phyloP scores from a whole-genome alignment of 345 rosid species.

The Ceriops zippeliana region DNA sequence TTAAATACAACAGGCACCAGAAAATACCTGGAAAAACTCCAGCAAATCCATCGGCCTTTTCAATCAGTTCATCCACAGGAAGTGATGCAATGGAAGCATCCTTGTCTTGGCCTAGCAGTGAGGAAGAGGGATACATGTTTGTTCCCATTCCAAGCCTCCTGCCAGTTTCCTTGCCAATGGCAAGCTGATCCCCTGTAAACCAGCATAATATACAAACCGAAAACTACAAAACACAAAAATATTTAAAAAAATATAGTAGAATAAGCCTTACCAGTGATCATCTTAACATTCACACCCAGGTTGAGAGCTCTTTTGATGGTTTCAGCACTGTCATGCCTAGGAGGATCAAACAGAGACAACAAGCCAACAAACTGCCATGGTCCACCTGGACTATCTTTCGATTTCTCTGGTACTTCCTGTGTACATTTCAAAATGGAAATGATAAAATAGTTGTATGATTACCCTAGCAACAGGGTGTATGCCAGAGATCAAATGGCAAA shows the following conservation, averaged over 20 bases:
- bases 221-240: background rate
- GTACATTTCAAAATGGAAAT: slow-evolving; percentile 6
- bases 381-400: slow-evolving; percentile 67
- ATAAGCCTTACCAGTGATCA: slow-evolving; percentile 69
- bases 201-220: background rate
- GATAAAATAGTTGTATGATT: background rate
- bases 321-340: slow-evolving; percentile 96
- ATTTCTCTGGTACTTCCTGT: slow-evolving; percentile 83
- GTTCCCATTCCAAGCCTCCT: slow-evolving; percentile 98
- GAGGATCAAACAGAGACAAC: slow-evolving; percentile 91
- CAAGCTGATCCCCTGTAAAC: slow-evolving; percentile 82
- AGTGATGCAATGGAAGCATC: slow-evolving; percentile 73
- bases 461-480: background rate
- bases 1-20: background rate
- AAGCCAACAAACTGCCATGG: slow-evolving; percentile 86
- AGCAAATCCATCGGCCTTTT: slow-evolving; percentile 95
- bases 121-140: slow-evolving; percentile 90
- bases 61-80: slow-evolving; percentile 86
- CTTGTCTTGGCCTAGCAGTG: slow-evolving; percentile 77
- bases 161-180: slow-evolving; percentile 91
- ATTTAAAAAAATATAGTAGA: background rate
- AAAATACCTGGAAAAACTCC: slow-evolving; percentile 83
- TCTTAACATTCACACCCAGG: slow-evolving; percentile 89
- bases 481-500: slow-evolving; percentile 15
- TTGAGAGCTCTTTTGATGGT: slow-evolving; percentile 86